Evolutionary conservation across 768 basidiomycete species (phyloP).

Genomic region (Megacollybia marginata): DNA sequence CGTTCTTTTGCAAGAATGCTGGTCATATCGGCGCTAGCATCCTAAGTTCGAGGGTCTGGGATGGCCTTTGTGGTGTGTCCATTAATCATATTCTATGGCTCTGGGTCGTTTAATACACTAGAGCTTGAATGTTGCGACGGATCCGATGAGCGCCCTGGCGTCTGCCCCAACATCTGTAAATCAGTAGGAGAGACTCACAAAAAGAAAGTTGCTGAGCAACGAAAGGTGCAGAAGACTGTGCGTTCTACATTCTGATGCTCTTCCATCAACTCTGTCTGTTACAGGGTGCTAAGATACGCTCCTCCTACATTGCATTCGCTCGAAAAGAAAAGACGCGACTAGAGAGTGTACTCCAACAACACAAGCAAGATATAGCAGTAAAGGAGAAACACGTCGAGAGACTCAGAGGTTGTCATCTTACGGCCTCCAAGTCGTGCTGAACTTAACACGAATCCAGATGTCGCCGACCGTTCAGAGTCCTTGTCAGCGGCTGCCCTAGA

Average conservation of each 20-base stretch:
- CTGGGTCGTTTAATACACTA: constrained; percentile 23
- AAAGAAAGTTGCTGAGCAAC: constrained; percentile 62
- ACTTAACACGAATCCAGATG: constrained; percentile 35
- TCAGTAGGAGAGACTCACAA: constrained; percentile 67
- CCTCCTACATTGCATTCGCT: constrained; percentile 81
- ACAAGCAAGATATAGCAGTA: constrained; percentile 50
- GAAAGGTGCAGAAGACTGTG: constrained; percentile 70
- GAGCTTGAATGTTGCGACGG: constrained; percentile 95
- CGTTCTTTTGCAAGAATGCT: constrained; percentile 80
- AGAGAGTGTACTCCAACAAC: constrained; percentile 49
- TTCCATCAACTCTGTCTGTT: neutral
- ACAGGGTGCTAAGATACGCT: constrained; percentile 88
- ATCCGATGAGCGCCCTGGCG: constrained; percentile 79
- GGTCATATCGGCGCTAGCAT: constrained; percentile 84
- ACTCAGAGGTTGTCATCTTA: constrained; percentile 48
- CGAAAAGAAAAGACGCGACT: constrained; percentile 84
- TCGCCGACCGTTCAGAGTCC: constrained; percentile 72
- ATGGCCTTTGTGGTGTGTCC: constrained; percentile 85
- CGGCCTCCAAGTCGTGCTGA: neutral
- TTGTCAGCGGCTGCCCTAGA: constrained; percentile 76
- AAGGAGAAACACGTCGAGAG: constrained; percentile 68
- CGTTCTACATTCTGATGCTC: neutral
- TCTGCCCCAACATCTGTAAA: constrained; percentile 73
- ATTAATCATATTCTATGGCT: neutral
- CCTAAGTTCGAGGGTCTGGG: constrained; percentile 76